Evolutionary conservation across 2,329 filamentous ascomycete genomes (phyloP), one percentile per base, ranked within the genome.

Genomic region (Akanthomyces lecanii): DNA sequence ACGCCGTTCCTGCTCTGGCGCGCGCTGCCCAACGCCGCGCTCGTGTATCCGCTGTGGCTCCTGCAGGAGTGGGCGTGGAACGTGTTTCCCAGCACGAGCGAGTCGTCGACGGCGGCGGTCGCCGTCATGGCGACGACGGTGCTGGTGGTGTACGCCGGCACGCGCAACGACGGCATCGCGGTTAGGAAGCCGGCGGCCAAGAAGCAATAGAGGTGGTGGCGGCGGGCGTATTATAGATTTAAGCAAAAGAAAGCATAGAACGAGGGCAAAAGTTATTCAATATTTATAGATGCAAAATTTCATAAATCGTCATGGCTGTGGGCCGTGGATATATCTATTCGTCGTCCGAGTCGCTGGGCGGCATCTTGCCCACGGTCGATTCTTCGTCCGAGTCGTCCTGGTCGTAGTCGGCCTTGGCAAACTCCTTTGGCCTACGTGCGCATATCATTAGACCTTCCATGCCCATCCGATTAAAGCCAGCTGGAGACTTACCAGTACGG

Each of bases 11-110:
- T 97, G 66, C 83, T 97, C 59, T 97, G 92, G 92, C 85, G 86
- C 70, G 85, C 88, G 62, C 87, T 88, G 1, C 78, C 87, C 65
- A 87, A 89, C 69, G 88, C 89, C 0, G 71, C 89, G 12, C 70
- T 89, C 38, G 84, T 92, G 68, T 88, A 88, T 70, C 77, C 76
- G 4, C 75, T 93, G 11, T 97, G 91, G 89, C 83, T 81, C 3
- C 81, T 85, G 64, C 93, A 97, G 75, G 93, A 97, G 75, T 93
- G 89, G 88, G 91, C 90, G 14, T 97, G 93, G 93, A 96, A 97
- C 69, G 86, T 93, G 11, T 97, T 90, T 72, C 93, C 93, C n/a
- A 96, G 92, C 72, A 86, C 84, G 5, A 71, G 76, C 36, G 64
- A 71, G 54, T 86, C 84, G 71, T 86, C 84, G 5, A 73, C 72